Evolutionary conservation across 805 yeast species (phyloP).

Genomic region (Metschnikowia vanudenii): DNA sequence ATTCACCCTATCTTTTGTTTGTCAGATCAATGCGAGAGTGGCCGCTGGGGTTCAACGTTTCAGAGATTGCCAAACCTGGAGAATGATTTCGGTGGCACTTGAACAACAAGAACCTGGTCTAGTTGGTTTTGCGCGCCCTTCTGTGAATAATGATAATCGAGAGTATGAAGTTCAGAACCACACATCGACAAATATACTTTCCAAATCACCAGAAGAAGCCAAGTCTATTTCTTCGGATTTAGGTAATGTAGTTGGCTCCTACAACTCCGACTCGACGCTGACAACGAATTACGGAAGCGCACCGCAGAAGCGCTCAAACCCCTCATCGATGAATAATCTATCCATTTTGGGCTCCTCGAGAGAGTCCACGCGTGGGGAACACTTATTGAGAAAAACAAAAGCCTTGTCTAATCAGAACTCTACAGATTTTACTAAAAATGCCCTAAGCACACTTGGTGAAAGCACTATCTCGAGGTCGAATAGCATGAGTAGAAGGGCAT

Average conservation of each 20-base stretch:
- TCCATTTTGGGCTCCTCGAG: conserved; percentile 15
- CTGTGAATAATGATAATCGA: background rate
- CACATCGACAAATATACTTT: background rate
- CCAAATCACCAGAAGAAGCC: conserved; percentile 13
- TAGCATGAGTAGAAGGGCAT: background rate
- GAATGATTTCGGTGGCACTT: conserved; percentile 51
- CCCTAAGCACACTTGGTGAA: background rate
- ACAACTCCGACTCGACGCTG: conserved; percentile 42
- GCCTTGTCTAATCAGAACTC: conserved; percentile 4
- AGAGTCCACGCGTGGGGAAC: conserved; percentile 9
- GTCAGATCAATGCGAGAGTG: conserved; percentile 54
- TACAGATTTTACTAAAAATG: background rate
- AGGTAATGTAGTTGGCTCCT: conserved; percentile 42
- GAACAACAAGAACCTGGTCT: conserved; percentile 33
- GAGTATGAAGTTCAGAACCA: background rate
- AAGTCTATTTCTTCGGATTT: conserved; percentile 31
- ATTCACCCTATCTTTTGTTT: conserved; percentile 51
- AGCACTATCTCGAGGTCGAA: background rate
- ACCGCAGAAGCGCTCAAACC: conserved; percentile 14
- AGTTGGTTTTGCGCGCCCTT: background rate
- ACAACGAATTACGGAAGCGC: conserved; percentile 36
- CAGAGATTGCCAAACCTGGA: conserved; percentile 65
- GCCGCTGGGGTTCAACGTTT: conserved; percentile 51
- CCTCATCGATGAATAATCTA: conserved; percentile 12
- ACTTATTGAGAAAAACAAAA: background rate